Conservation (phyloP, 805 yeast species). For the Kregervanrija delftensis region DNA sequence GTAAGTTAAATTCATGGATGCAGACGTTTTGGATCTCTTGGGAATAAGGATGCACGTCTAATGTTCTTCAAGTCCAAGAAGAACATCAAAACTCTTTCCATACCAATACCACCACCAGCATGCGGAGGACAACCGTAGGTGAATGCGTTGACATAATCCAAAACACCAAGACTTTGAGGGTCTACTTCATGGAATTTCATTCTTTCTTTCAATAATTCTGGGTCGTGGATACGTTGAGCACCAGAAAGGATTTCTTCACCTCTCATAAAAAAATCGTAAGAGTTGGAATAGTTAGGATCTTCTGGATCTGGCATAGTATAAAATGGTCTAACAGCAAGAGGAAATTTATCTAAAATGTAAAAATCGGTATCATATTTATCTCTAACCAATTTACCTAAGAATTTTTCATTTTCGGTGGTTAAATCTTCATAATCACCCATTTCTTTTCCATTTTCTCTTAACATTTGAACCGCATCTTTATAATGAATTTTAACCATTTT, state of each 20-base stretch:
- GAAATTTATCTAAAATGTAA: slow-evolving; percentile 97
- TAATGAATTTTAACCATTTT: slow-evolving; percentile 86
- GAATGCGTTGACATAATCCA: slow-evolving; percentile 90
- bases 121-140: slow-evolving; percentile 96
- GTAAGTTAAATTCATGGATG: slow-evolving; percentile 65
- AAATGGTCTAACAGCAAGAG: slow-evolving; percentile 93
- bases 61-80: slow-evolving; percentile 94
- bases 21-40: slow-evolving; percentile 95
- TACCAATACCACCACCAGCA: slow-evolving; percentile 99
- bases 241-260: slow-evolving; percentile 99
- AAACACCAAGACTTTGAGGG: slow-evolving; percentile 72
- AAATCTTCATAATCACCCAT: slow-evolving; percentile 87
- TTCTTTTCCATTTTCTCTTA: slow-evolving; percentile 80
- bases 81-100: slow-evolving; percentile 98
- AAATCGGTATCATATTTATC: slow-evolving; percentile 96
- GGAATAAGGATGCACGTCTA: slow-evolving; percentile 98
- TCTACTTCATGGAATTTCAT: slow-evolving; percentile 79
- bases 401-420: slow-evolving; percentile 89
- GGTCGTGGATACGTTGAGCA: slow-evolving; percentile 98
- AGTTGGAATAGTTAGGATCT: slow-evolving; percentile 89
- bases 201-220: slow-evolving; percentile 73
- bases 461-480: slow-evolving; percentile 84
- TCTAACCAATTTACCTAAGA: slow-evolving; percentile 83
- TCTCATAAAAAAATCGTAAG: slow-evolving; percentile 99
- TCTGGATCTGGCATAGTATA: slow-evolving; percentile 98